Base-by-base conservation (phyloP, 768 basidiomycete genomes). In the Boletus pseudo-olivaceus region DNA sequence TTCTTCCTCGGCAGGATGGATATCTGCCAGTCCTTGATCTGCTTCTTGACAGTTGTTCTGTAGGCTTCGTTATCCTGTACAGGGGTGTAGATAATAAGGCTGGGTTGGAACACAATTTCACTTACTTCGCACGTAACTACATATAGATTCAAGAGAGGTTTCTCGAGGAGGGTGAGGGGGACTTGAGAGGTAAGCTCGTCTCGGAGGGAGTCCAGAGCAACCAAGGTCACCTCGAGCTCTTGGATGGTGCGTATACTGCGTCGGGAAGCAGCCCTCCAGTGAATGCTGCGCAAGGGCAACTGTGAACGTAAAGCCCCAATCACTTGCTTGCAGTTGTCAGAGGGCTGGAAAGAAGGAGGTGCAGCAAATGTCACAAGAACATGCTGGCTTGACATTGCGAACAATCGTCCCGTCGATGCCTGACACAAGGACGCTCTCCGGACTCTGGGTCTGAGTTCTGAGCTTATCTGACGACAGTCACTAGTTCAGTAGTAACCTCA, bases 11-110 rank as follows among this genome's bases (percentile, higher is more conserved):
- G 72, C 26, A 77, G 71, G 35, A 93, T 74, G 2, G 78, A 67
- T 3, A 77, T 75, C 54, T 91, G 87, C 97, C 97, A 99, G 55
- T 98, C 93, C 62, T 90, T 90, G 59, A 98, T 88, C 68, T 96
- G 91, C 58, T 86, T 89, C 66, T 85, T 88, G 19, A 89, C 79
- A 0, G 81, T 78, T 26, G 77, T 78, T 63, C 85, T 87, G 76
- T 99, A 99, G 4, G 78, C 75, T 44, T 98, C 84, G 30, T 70
- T 77, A 57, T 85, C 82, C 84, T 85, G 55, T 35, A 30, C 32
- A 41, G 12, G 14, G 19, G 44, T 39, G 37, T 46, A 58, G 48
- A 51, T 46, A 57, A 63, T 48, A 49, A 57, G 29, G 29, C 51
- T 5, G 12, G 38, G 20, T 43, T 39, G 10, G 26, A 52, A 35